Evolutionary conservation across 2,329 filamentous ascomycete genomes (phyloP).

Genomic region (Trichoderma harzianum): DNA sequence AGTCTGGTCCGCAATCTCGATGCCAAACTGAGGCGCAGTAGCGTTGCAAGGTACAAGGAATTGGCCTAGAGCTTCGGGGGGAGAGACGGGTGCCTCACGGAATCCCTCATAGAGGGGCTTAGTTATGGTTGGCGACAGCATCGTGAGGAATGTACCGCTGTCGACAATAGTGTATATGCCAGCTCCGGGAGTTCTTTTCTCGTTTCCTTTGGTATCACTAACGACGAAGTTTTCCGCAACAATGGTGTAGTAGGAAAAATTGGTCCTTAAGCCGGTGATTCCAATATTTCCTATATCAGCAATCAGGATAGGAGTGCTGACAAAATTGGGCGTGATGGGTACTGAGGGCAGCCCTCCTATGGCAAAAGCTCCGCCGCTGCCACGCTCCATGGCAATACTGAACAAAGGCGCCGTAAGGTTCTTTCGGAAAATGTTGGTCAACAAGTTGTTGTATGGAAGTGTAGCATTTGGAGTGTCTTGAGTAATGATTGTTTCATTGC

Average conservation of each 20-base stretch:
- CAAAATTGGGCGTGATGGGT: background rate
- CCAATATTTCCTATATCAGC: too few species aligned
- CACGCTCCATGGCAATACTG: background rate
- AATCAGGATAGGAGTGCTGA: background rate
- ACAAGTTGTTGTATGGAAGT: background rate
- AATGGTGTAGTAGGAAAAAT: background rate
- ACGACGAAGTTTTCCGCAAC: background rate
- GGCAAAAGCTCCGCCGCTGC: background rate
- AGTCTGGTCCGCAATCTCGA: background rate
- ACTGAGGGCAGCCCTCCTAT: background rate
- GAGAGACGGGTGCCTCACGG: background rate
- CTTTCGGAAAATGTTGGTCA: background rate
- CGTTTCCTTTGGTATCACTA: too few species aligned
- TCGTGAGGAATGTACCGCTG: background rate
- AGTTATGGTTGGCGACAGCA: background rate
- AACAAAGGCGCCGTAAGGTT: background rate
- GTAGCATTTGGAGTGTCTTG: background rate
- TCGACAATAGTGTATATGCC: background rate
- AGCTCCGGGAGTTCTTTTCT: background rate
- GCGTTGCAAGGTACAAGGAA: background rate
- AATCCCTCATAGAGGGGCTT: background rate
- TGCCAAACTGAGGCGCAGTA: background rate
- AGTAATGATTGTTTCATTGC: background rate
- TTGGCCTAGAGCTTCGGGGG: background rate
- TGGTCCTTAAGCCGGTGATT: too few species aligned